phyloP scores from a whole-genome alignment of 305 asterid species.

The Petunia hybrid region DNA sequence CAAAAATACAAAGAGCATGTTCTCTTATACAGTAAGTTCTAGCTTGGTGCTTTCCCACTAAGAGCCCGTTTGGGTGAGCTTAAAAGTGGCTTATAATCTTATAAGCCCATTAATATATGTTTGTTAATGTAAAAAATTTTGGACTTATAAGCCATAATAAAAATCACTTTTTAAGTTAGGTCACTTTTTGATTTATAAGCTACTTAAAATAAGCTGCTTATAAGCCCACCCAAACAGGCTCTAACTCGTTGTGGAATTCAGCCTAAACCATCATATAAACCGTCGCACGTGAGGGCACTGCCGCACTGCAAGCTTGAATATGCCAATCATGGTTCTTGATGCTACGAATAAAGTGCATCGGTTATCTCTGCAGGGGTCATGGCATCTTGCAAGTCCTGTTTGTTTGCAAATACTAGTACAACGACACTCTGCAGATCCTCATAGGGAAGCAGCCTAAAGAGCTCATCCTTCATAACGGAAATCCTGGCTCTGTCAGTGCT shows the following conservation, averaged over 20 bases:
- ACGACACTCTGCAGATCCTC: slow-evolving; percentile 85
- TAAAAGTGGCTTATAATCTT: no score
- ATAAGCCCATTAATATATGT: no score
- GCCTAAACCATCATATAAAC: slow-evolving; percentile 87
- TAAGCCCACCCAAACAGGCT: no score
- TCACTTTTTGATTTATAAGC: no score
- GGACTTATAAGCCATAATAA: no score
- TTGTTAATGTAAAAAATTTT: no score
- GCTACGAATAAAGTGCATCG: slow-evolving; percentile 84
- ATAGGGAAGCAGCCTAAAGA: slow-evolving; percentile 74
- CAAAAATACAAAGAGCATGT: not conserved
- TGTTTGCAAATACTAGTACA: slow-evolving; percentile 80
- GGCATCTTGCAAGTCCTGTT: slow-evolving; percentile 91
- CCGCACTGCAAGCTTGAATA: slow-evolving; percentile 92
- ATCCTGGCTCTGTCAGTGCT: slow-evolving; percentile 92
- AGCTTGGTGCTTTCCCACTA: slow-evolving; percentile 78
- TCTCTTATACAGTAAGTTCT: slow-evolving; percentile 32
- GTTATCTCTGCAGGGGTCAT: slow-evolving; percentile 93
- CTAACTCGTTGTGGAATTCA: slow-evolving; percentile 83
- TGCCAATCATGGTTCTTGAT: slow-evolving; percentile 98
- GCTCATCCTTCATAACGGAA: slow-evolving; percentile 84
- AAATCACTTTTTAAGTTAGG: no score
- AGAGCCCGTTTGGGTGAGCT: no score
- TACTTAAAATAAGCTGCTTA: no score
- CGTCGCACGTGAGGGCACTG: slow-evolving; percentile 85